phyloP scores from a whole-genome alignment of 345 rosid genomes.

The Cardamine chenopodiifolia region DNA sequence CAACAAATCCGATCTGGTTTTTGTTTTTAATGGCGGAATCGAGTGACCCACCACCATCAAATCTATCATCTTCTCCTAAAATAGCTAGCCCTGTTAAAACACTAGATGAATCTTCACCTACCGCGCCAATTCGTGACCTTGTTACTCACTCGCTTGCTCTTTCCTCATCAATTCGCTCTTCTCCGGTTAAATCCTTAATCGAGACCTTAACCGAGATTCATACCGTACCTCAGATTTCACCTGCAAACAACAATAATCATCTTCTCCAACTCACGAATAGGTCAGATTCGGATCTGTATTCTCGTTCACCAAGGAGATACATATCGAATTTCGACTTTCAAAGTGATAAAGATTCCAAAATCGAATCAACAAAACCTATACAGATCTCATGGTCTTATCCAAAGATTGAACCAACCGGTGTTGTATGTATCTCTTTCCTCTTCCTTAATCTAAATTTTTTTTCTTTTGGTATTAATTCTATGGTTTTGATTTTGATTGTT shows the following conservation, averaged over 20 bases:
- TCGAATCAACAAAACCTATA: neutral
- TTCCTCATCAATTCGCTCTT: conserved; percentile 25
- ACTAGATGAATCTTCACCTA: conserved; percentile 34
- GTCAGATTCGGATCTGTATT: conserved; percentile 3
- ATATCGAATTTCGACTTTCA: neutral
- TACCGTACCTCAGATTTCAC: conserved; percentile 28
- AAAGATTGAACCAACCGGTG: conserved; percentile 38
- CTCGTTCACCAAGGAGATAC: neutral
- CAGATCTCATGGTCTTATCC: neutral
- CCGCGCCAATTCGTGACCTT: conserved; percentile 22
- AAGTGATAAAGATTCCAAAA: neutral
- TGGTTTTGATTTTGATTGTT: neutral
- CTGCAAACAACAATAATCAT: neutral
- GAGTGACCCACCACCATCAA: neutral
- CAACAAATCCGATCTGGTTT: neutral
- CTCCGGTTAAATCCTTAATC: neutral
- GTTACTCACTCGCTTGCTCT: conserved; percentile 19
- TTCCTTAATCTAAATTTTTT: neutral
- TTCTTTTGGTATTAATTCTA: neutral
- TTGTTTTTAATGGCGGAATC: conserved; percentile 18
- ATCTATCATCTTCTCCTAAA: neutral
- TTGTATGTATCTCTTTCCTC: conserved; percentile 34
- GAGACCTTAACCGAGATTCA: neutral
- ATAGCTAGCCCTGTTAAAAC: conserved; percentile 14
- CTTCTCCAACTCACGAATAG: neutral